Conservation (phyloP, 2,329 filamentous ascomycete species). For the Chrysosporium keratinophilum region DNA sequence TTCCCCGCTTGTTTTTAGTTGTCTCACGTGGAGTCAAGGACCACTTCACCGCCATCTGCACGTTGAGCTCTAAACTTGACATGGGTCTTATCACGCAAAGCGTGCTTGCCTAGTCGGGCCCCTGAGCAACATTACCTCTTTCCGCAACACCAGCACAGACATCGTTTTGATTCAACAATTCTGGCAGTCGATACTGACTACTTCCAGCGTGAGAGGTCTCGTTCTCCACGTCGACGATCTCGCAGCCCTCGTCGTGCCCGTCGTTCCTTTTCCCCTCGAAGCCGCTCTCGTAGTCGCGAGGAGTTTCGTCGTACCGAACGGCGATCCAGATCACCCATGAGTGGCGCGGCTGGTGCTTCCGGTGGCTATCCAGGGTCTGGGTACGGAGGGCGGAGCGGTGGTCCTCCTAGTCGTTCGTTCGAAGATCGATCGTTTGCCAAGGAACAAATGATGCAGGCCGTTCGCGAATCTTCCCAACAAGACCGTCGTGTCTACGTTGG, state of each 20-base stretch:
- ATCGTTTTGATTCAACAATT: slow-evolving; percentile 8
- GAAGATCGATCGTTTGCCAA: slow-evolving; percentile 76
- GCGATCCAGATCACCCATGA: slow-evolving; percentile 80
- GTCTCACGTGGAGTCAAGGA: slow-evolving; percentile 8
- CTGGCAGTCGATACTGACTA: slow-evolving; percentile 29
- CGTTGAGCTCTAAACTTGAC: slow-evolving; percentile 1
- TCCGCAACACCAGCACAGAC: not conserved
- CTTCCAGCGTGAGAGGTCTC: slow-evolving; percentile 64
- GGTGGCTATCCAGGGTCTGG: slow-evolving; percentile 59
- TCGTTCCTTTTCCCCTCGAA: slow-evolving; percentile 68
- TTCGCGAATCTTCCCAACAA: slow-evolving; percentile 91
- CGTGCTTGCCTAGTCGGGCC: not conserved
- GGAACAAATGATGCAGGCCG: slow-evolving; percentile 91
- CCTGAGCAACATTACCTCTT: not conserved
- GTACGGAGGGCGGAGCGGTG: slow-evolving; percentile 51
- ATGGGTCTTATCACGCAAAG: not conserved
- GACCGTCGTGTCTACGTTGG: slow-evolving; percentile 99
- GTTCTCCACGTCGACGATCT: slow-evolving; percentile 58
- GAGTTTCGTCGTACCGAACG: slow-evolving; percentile 64
- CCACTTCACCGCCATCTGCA: slow-evolving; percentile 9
- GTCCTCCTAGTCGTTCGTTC: slow-evolving; percentile 58
- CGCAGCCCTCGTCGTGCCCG: slow-evolving; percentile 69
- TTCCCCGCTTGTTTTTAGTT: slow-evolving; percentile 11
- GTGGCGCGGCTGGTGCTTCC: slow-evolving; percentile 55
- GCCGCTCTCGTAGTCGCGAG: slow-evolving; percentile 68